Percentiles rank a stretch among this genome's conserved stretches.
Evolutionary conservation across 345 rosid species (phyloP).

Genomic region (Rhizophora apiculata): DNA sequence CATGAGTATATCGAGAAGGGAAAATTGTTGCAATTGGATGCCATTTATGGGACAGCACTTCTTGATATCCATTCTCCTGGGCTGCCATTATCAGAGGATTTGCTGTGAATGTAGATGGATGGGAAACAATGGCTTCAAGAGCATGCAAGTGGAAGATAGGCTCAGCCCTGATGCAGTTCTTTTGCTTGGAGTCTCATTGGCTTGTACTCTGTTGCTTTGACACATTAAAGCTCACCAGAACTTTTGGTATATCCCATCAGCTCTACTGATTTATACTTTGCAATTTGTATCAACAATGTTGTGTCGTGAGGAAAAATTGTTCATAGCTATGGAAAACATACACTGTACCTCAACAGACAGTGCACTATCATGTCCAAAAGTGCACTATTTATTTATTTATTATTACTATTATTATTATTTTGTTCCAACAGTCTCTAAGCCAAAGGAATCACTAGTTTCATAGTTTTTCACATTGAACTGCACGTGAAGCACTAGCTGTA

Average conservation of each 20-base stretch:
- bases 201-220: constrained; percentile 34
- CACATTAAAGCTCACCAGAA: too few species aligned
- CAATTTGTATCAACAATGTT: too few species aligned
- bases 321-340: too few species aligned
- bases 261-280: too few species aligned
- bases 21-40: constrained; percentile 33
- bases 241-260: too few species aligned
- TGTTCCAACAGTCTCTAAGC: too few species aligned
- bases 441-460: too few species aligned
- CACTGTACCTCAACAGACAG: too few species aligned
- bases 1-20: constrained; percentile 44
- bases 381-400: too few species aligned
- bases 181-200: constrained; percentile 45
- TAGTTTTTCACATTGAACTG: not conserved
- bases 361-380: too few species aligned
- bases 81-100: constrained; percentile 54
- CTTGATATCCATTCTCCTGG: constrained; percentile 52
- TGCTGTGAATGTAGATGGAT: constrained; percentile 44
- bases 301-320: too few species aligned
- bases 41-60: constrained; percentile 48
- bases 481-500: not conserved
- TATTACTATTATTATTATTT: too few species aligned
- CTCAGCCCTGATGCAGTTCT: constrained; percentile 50
- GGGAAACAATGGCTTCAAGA: constrained; percentile 44
- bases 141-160: constrained; percentile 38